Evolutionary conservation across 768 basidiomycete species (phyloP), one percentile per base, ranked within the genome.

Genomic region (Podaxis sp.): DNA sequence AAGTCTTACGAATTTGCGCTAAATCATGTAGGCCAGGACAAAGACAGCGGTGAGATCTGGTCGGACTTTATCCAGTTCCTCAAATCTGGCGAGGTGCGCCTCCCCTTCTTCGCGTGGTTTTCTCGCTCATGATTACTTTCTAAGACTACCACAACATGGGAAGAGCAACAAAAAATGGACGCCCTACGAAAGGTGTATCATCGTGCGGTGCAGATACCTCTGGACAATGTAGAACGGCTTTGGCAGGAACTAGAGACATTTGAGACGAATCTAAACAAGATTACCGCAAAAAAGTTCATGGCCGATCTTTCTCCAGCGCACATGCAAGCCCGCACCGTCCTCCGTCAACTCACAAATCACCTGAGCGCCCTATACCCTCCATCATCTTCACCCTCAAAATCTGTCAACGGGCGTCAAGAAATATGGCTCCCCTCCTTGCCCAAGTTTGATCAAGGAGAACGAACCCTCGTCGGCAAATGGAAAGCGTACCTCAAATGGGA

Each of bases 261-360:
- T 69, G 96, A 99, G 74, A 94, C 85, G 59, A 82, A 82, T 55
- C 77, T 97, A 66, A 98, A 96, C 76, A 89, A 89, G 73, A 90
- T 94, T 65, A 96, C 95, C 38, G 95, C 96, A 13, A 98, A 99
- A 75, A 97, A 98, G 71, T 96, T 98, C 76, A 87, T 98, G 79
- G 82, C 86, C 60, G 96, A 98, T 75, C 83, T 93, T n/a, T 92
- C 92, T 2, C 92, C 95, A 5, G 86, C 90, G 2, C 91, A 98
- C 72, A 96, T 98, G 92, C 95, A 96, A 70, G 96, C 97, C 0
- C 88, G 95, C 13, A 89, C 92, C 0, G 89, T 90, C 1, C 84
- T 96, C 33, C 90, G 92, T 60, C 90, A 95, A 69, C 79, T 99
- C 19, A 78, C 84, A 30, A 84, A 87, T 60, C 85, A 90, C 65